Evolutionary conservation across 2,329 filamentous ascomycete species (phyloP), one percentile per base, ranked within the genome.

Genomic region (Lithohypha guttulata): DNA sequence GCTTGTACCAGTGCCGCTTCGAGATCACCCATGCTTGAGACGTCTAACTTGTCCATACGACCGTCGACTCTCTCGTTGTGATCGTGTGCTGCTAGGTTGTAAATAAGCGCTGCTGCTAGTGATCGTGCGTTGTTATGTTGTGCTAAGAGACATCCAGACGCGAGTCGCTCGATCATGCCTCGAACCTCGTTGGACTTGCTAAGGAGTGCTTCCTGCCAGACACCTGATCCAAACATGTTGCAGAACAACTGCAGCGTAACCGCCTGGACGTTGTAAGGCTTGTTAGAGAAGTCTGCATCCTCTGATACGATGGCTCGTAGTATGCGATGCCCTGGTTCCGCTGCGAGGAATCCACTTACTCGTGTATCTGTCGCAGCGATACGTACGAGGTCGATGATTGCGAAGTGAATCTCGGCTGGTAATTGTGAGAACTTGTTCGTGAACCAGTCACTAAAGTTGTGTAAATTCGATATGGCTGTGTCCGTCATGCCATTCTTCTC

Each of bases 381-480:
- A 15, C 91, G 75, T 35, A 94, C 71, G 2, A 98, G 71, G 55
- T 96, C 91, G n/a, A 94, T 71, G 0, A 87, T 67, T 1, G 85
- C 75, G 55, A 96, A 96, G 29, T 86, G 70, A 1, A 70, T 63
- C 10, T 83, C 81, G 0, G 65, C 56, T 0, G 81, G 72, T 2
- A 93, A 61, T 1, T 64, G 61, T 0, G 59, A 53, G 3, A 77
- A 67, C 1, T 72, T 71, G 1, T 65, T 60, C 22, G 66, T 69
- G 4, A 94, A 43, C 48, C 81, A 79, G 0, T 53, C 53, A 1
- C 77, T 73, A 44, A 94, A 77, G 2, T 68, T 62, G 4, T 70
- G 62, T 23, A 95, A 66, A 53, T 84, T 70, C 0, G 87, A 85
- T 0, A 94, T 62, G 0, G 78, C 68, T 1, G 79, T 73, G 54